Base-by-base conservation (phyloP, 2,329 filamentous ascomycete species). In the Aureobasidium sp. region DNA sequence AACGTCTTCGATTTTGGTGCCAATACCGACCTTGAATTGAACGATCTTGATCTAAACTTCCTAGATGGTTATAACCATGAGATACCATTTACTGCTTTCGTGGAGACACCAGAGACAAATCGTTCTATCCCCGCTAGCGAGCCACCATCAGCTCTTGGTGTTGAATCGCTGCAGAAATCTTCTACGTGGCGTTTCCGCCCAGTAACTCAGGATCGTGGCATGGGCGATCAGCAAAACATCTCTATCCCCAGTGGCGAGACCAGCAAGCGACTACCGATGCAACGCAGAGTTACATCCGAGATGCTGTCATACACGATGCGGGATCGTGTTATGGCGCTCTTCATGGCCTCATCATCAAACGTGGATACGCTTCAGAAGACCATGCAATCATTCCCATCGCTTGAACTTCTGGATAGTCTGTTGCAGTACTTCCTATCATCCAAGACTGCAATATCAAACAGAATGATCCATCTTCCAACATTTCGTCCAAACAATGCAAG, bases 241-340 rank as follows among this genome's bases (percentile, higher is more conserved):
- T 76, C 74, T 3, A 67, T 78, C 5, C 69, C 74, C 0, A 74
- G 73, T 5, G 69, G 73, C 1, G 74, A 75, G 0, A 64, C 61
- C 41, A 71, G 69, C 42, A 65, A 66, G 50, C 45, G 59, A 32
- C 62, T 75, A 1, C 72, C 73, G 10, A 70, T 76, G 2, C 73
- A 75, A 49, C 70, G 75, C n/a, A 69, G 76, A 32, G 74, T 76
- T 2, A 74, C 75, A 5, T 71, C 71, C 44, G 77, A 78, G 61
- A 73, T 72, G 37, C 66, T 79, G 3, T 70, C 72, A 21, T 73
- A 74, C 47, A 74, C 72, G 2, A 75, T 74, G 25, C 72, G 77
- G 34, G 87, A 90, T 70, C 80, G 79, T 50, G 79, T 89, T 1
- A 75, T 90, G 61, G 85, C 82, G 11, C 79, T 89, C 62, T 81